Base-by-base conservation (phyloP, 2,329 filamentous ascomycete genomes). In the Penicillium sp. region DNA sequence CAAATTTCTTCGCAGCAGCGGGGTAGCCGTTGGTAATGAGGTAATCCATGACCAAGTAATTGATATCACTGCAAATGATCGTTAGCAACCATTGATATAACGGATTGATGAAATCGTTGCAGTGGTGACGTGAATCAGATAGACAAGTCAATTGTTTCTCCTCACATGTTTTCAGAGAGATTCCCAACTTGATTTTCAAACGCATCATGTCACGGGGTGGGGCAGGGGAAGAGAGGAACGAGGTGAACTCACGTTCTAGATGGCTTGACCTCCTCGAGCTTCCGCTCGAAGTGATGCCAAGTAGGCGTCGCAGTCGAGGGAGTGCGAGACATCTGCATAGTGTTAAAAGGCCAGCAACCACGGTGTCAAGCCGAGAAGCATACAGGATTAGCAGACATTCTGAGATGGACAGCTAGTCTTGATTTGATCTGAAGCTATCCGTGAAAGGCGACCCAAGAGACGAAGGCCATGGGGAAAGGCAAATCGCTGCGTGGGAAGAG, bases 151-250 rank as follows among this genome's bases (percentile, higher is more conserved):
- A 85, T 79, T 75, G 78, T 72, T 84, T 89, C 84, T 99, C 93
- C 86, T 88, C 93, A 99, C 80, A 74, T 75, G 77, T 74, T 80
- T 88, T 97, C 89, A 87, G 93, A 99, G 95, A 99, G 93, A 99
- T 99, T 99, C 93, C 93, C 93, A 99, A 83, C 81, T 95, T 95
- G 86, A 88, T 85, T 84, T 69, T 51, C 61, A 81, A 54, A 80
- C 77, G 67, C 81, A 88, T 95, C 91, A 95, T 95, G 83, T 77
- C 63, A 75, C 65, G 48, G 34, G 14, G 16, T 25, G 51, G 40
- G 40, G 36, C 45, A 48, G 27, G 42, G 44, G 43, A 16, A 29
- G 25, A 29, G 22, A 52, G 41, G 18, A 47, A 18, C 22, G 29
- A 49, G 41, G 7, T 49, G 12, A 45, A 80, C 86, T 75, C 84